A percentile compares a stretch with the other conserved stretches of the same genome.
Conservation (phyloP, 768 basidiomycete species). For the Leccinellum luteum region DNA sequence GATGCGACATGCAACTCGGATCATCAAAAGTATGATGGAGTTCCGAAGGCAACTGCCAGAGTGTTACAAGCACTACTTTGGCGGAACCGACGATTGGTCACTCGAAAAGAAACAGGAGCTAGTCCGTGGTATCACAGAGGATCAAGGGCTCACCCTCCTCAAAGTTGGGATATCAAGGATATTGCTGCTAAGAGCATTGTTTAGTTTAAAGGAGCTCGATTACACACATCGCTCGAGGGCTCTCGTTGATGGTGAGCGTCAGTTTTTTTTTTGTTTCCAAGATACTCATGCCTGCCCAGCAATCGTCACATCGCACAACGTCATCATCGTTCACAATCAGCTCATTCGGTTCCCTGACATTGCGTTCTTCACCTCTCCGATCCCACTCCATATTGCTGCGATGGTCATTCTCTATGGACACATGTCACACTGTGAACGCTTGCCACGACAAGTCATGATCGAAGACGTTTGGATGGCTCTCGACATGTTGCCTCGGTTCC, state of each 20-base stretch:
- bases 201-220: slow-evolving; percentile 70
- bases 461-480: slow-evolving; percentile 87
- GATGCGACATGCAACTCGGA: slow-evolving; percentile 74
- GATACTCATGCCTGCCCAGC: slow-evolving; percentile 41
- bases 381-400: slow-evolving; percentile 84
- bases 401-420: slow-evolving; percentile 90
- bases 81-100: slow-evolving; percentile 75
- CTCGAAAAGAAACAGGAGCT: slow-evolving; percentile 62
- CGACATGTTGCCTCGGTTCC: slow-evolving; percentile 84
- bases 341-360: slow-evolving; percentile 83
- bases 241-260: slow-evolving; percentile 66
- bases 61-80: slow-evolving; percentile 70
- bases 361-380: slow-evolving; percentile 86
- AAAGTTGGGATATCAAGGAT: slow-evolving; percentile 83
- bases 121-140: slow-evolving; percentile 72
- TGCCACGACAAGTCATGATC: slow-evolving; percentile 61
- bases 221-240: slow-evolving; percentile 67
- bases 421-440: slow-evolving; percentile 72
- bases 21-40: slow-evolving; percentile 73
- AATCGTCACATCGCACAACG: slow-evolving; percentile 83
- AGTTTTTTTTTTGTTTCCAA: neutral
- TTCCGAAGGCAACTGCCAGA: slow-evolving; percentile 70
- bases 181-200: slow-evolving; percentile 72
- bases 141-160: slow-evolving; percentile 77
- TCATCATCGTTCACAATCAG: slow-evolving; percentile 80